These are phyloP conservation scores for Centella asiatica DNA, from an alignment of 129 eudicot species.

Conservation along the genomic window DNA sequence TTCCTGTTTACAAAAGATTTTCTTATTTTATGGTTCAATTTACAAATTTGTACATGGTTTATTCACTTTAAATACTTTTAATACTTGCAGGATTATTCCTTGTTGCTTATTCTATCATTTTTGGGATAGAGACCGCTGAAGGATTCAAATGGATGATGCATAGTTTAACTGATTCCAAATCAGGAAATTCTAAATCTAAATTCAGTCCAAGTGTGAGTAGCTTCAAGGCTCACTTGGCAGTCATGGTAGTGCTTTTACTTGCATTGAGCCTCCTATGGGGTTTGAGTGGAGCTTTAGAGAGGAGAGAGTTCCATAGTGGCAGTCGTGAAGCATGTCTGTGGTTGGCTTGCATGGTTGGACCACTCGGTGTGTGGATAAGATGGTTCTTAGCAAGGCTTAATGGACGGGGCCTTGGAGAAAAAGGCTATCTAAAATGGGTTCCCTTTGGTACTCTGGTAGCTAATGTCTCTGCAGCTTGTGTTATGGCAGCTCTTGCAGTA, in stretches of 20 bases:
- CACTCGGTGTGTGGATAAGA: slow-evolving; percentile 86
- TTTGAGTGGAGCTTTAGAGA: slow-evolving; percentile 36
- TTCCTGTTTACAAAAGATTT: neutral
- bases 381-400: slow-evolving; percentile 73
- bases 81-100: slow-evolving; percentile 57
- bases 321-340: slow-evolving; percentile 48
- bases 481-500: slow-evolving; percentile 86
- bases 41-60: neutral
- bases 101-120: slow-evolving; percentile 52
- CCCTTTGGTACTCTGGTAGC: slow-evolving; percentile 88
- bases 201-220: slow-evolving; percentile 16
- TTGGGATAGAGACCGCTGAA: slow-evolving; percentile 68
- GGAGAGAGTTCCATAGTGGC: slow-evolving; percentile 42
- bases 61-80: neutral
- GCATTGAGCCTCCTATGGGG: slow-evolving; percentile 51
- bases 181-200: neutral
- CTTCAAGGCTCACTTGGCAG: slow-evolving; percentile 20
- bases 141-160: slow-evolving; percentile 41
- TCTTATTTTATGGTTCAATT: neutral
- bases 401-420: slow-evolving; percentile 69
- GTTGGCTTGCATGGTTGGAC: slow-evolving; percentile 83
- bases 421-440: slow-evolving; percentile 53
- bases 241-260: slow-evolving; percentile 27
- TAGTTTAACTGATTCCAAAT: slow-evolving; percentile 16
- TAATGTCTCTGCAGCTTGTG: slow-evolving; percentile 69